These are phyloP conservation scores for Xylariomycetidae sp. DNA, from an alignment of 2,329 filamentous ascomycete species.

Conservation along the genomic window DNA sequence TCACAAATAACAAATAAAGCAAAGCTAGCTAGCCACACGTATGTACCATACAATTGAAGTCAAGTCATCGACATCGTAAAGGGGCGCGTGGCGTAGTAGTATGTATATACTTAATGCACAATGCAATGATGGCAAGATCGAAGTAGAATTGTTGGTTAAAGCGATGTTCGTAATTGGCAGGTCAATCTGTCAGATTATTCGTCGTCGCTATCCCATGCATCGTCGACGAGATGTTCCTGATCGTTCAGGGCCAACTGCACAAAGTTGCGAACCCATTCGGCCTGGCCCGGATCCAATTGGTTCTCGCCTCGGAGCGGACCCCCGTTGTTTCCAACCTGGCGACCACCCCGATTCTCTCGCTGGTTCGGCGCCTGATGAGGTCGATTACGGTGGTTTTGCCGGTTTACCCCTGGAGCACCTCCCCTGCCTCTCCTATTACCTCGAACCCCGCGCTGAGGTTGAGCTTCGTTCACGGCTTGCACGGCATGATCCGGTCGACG, in stretches of 20 bases:
- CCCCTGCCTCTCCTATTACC: slow-evolving; percentile 25
- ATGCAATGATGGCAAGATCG: no score
- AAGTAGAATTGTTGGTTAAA: no score
- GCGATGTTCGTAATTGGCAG: no score
- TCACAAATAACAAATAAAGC: no score
- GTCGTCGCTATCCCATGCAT: slow-evolving; percentile 35
- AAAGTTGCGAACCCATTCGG: slow-evolving; percentile 51
- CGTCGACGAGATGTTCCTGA: slow-evolving; percentile 41
- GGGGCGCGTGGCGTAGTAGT: no score
- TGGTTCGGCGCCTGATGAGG: slow-evolving; percentile 20
- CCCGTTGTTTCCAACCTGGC: slow-evolving; percentile 12
- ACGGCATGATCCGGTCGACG: slow-evolving; percentile 17
- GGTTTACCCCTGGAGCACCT: slow-evolving; percentile 15
- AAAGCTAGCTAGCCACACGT: no score
- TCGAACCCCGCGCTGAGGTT: slow-evolving; percentile 26
- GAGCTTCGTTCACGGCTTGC: slow-evolving; percentile 21
- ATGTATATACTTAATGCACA: no score
- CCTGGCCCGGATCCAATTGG: slow-evolving; percentile 41
- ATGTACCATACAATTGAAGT: no score
- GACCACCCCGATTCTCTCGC: background rate
- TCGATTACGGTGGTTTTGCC: slow-evolving; percentile 23
- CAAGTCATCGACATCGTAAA: no score
- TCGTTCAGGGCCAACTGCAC: slow-evolving; percentile 51
- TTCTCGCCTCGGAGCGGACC: slow-evolving; percentile 17
- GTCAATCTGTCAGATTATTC: no score